Evolutionary conservation across 176 grass and related monocot genomes (phyloP), one percentile per base, ranked within the genome.

Genomic region (Musa beccarii): DNA sequence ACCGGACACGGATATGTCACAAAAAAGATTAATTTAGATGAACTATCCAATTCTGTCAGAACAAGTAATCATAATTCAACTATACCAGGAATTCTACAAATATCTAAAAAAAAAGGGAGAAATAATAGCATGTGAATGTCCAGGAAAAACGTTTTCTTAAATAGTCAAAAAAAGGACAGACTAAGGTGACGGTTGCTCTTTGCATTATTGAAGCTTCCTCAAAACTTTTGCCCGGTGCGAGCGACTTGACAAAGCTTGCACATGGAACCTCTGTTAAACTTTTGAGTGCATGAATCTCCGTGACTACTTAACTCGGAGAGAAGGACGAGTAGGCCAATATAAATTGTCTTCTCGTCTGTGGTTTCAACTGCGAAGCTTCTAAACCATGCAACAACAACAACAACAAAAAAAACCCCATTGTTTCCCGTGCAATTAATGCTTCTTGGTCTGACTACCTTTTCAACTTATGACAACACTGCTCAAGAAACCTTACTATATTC

Each of bases 361-460:
- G 6, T 70, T 70, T 70, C 29, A 70, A 10, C 29, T 1, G 68
- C 10, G 68, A 70, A 70, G 43, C 68, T 70, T 70, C 68, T 70
- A 10, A 70, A 51, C 51, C 68, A 51, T 21, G 34, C 68, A 70
- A 34, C 22, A 22, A 22, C 22, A 22, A 22, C 22, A 22, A 22
- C 22, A 22, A 22, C 22, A 22, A 22, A 22, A 22, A 22, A 22
- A 22, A 22, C 22, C 22, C 12, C 9, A 19, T 9, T 19, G 15
- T 59, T 59, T 20, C 57, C 2, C 8, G 57, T 19, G 57, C 57
- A 59, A 19, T 59, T 59, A 59, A 59, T 59, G 16, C 19, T 20
- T 59, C 57, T 59, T 59, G 57, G 19, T 15, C 17, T 20, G 13
- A 59, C 15, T 19, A 59, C 16, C 57, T 59, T 20, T 21, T 59